phyloP scores from a whole-genome alignment of 2,329 filamentous ascomycete species.

The Trichoderma oligosporum region DNA sequence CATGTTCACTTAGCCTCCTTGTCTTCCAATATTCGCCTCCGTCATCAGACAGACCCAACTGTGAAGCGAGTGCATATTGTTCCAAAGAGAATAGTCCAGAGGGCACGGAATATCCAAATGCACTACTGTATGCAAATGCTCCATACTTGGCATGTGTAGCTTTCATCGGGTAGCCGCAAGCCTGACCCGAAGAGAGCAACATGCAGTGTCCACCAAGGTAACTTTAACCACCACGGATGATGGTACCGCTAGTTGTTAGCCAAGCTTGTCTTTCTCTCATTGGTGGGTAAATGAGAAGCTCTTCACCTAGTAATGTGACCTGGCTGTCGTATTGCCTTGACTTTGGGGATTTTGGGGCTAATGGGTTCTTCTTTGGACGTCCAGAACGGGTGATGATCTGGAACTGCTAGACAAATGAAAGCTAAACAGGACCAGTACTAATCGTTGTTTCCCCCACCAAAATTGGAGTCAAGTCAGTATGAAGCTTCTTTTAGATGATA shows the following conservation, averaged over 20 bases:
- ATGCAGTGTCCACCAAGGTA: slow-evolving; percentile 65
- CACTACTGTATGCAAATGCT: slow-evolving; percentile 71
- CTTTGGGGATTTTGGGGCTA: slow-evolving; percentile 50
- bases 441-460: background rate
- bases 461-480: background rate
- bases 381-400: slow-evolving; percentile 72
- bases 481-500: background rate
- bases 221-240: background rate
- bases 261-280: background rate
- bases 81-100: slow-evolving; percentile 67
- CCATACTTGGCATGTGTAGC: slow-evolving; percentile 80
- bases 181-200: slow-evolving; percentile 53
- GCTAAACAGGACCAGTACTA: slow-evolving; percentile 76
- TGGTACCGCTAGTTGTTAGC: background rate
- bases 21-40: slow-evolving; percentile 70
- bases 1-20: slow-evolving; percentile 62
- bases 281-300: slow-evolving; percentile 6
- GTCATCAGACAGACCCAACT: slow-evolving; percentile 63
- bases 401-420: slow-evolving; percentile 69
- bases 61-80: slow-evolving; percentile 41
- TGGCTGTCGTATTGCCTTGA: slow-evolving; percentile 62
- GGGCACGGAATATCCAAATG: slow-evolving; percentile 73
- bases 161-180: slow-evolving; percentile 79
- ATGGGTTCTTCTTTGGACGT: slow-evolving; percentile 61
- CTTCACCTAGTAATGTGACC: slow-evolving; percentile 63